phyloP scores from a whole-genome alignment of 129 eudicot species.

The Helianthus annuus region DNA sequence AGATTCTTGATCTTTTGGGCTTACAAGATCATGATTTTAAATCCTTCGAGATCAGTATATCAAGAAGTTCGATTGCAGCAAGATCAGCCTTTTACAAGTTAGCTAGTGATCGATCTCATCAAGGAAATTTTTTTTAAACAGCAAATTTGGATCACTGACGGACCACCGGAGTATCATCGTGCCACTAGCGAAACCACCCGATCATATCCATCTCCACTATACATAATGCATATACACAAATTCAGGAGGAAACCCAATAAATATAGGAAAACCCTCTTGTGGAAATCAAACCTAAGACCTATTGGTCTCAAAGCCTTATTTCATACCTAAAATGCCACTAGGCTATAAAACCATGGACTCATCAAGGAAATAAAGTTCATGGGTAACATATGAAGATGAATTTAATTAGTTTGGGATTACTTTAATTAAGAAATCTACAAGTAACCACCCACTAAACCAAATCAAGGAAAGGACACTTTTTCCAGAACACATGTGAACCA shows the following conservation, averaged over 20 bases:
- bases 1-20: background rate
- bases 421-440: constrained; percentile 11
- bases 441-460: constrained; percentile 34
- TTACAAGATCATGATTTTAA: background rate
- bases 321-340: too few species aligned
- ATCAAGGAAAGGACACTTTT: constrained; percentile 37
- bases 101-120: constrained; percentile 11
- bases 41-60: background rate
- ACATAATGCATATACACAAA: too few species aligned
- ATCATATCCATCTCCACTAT: too few species aligned
- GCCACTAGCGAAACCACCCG: too few species aligned
- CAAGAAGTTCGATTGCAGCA: background rate
- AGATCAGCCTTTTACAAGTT: constrained; percentile 7
- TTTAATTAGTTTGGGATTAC: constrained; percentile 29
- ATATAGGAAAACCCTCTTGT: too few species aligned
- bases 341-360: background rate
- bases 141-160: too few species aligned
- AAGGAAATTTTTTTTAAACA: background rate
- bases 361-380: constrained; percentile 19
- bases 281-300: too few species aligned
- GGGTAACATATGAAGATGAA: constrained; percentile 3
- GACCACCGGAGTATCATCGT: too few species aligned
- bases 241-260: too few species aligned
- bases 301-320: too few species aligned
- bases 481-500: constrained; percentile 50